Percentiles rank a stretch among this genome's conserved stretches.
phyloP scores from a whole-genome alignment of 140 eudicot genomes.

The Oenanthe javanica region DNA sequence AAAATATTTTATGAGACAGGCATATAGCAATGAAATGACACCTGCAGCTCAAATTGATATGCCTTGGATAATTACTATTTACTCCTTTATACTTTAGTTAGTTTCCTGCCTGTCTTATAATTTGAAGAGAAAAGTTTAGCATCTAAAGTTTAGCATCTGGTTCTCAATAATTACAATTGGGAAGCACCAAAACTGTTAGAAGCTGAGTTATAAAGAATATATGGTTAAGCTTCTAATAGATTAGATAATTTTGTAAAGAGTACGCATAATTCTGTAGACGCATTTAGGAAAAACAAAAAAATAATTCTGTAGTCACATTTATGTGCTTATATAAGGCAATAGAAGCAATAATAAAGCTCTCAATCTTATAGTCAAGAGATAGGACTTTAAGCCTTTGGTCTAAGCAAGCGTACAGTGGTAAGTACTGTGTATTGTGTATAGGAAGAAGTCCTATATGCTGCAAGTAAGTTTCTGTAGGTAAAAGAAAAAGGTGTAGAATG shows the following conservation, averaged over 20 bases:
- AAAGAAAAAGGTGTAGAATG: neutral
- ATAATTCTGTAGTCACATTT: neutral
- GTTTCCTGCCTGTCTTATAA: neutral
- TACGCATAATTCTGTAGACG: neutral
- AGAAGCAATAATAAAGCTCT: conserved; percentile 1
- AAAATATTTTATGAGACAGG: neutral
- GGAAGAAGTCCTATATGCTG: too few relatives aligned
- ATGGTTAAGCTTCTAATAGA: neutral
- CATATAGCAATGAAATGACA: neutral
- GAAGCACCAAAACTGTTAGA: neutral
- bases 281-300: neutral
- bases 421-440: too few relatives aligned
- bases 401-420: neutral
- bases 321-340: neutral
- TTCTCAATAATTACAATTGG: neutral
- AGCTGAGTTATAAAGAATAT: neutral
- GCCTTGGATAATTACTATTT: neutral
- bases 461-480: neutral
- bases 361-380: neutral
- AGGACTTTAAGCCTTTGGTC: neutral
- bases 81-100: neutral
- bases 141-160: neutral
- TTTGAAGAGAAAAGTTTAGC: neutral
- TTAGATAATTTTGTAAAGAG: neutral
- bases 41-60: neutral